Percentiles rank a stretch among this genome's conserved stretches.
Evolutionary conservation across 2,329 filamentous ascomycete species (phyloP).

Genomic region (Botryotinia convoluta): DNA sequence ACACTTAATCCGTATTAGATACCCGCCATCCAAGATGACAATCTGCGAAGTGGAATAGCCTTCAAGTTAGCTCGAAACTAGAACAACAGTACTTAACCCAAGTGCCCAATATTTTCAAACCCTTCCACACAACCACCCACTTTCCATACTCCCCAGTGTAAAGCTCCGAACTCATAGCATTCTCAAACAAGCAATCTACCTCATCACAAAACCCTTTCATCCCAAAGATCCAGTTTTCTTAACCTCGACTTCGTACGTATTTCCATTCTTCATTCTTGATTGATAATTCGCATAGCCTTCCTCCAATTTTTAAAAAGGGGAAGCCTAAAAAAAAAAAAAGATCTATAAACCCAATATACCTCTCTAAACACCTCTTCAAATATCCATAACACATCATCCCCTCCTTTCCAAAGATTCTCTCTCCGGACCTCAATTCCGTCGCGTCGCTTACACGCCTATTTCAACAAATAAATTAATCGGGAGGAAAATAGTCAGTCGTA

Average conservation of each 20-base stretch:
- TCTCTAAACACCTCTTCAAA: not conserved
- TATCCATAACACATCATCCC: not conserved
- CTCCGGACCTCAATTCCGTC: not conserved
- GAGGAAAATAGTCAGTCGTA: too few relatives aligned
- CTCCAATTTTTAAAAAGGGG: too few relatives aligned
- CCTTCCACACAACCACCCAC: not conserved
- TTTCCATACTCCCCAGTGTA: not conserved
- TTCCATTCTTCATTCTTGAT: too few relatives aligned
- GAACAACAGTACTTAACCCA: not conserved
- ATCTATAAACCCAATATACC: too few relatives aligned
- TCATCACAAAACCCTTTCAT: not conserved
- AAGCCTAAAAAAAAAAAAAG: too few relatives aligned
- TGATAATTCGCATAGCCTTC: too few relatives aligned
- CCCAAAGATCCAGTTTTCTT: too few relatives aligned
- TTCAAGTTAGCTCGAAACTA: not conserved
- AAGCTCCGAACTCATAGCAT: not conserved
- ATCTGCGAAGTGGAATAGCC: not conserved
- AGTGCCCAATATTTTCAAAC: not conserved
- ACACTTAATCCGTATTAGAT: not conserved
- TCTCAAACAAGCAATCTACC: not conserved
- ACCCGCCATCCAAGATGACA: not conserved
- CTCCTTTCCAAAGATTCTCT: not conserved
- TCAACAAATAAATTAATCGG: not conserved
- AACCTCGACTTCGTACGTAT: too few relatives aligned
- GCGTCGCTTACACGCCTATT: not conserved